These are phyloP conservation scores for Podospora anserina DNA, from an alignment of 495 filamentous ascomycete species.

Conservation along the genomic window DNA sequence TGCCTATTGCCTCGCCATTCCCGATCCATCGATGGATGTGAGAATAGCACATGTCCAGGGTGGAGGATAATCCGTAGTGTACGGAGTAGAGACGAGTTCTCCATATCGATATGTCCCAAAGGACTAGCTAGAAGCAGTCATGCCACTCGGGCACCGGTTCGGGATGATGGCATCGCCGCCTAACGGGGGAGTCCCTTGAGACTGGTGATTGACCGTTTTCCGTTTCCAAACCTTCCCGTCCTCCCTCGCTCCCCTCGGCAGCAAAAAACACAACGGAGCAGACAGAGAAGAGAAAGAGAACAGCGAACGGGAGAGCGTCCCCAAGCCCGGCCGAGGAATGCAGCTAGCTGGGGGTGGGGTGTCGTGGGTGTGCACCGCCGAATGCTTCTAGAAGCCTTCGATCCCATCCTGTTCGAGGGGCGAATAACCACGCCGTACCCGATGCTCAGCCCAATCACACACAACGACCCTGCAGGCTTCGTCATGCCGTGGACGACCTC, in stretches of 20 bases:
- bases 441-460: background rate
- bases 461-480: constrained; percentile 1
- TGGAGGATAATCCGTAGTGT: no score
- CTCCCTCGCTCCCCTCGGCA: no score
- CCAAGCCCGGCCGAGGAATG: constrained; percentile 1
- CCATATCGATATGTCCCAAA: no score
- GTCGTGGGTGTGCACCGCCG: background rate
- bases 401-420: background rate
- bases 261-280: background rate
- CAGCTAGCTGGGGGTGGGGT: background rate
- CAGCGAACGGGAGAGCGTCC: constrained; percentile 7
- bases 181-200: constrained; percentile 16
- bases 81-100: no score
- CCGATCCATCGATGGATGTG: background rate
- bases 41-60: background rate
- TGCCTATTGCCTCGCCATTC: constrained; percentile 20
- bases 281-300: constrained; percentile 9
- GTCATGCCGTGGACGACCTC: constrained; percentile 1
- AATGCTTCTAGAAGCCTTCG: constrained; percentile 19
- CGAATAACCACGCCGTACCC: background rate
- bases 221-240: background rate
- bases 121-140: background rate
- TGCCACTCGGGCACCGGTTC: constrained; percentile 15
- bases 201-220: constrained; percentile 5
- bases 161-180: constrained; percentile 11